Percentiles rank a stretch among this genome's conserved stretches.
Conservation (phyloP, 208 protist species). For the Crithidia sp. region DNA sequence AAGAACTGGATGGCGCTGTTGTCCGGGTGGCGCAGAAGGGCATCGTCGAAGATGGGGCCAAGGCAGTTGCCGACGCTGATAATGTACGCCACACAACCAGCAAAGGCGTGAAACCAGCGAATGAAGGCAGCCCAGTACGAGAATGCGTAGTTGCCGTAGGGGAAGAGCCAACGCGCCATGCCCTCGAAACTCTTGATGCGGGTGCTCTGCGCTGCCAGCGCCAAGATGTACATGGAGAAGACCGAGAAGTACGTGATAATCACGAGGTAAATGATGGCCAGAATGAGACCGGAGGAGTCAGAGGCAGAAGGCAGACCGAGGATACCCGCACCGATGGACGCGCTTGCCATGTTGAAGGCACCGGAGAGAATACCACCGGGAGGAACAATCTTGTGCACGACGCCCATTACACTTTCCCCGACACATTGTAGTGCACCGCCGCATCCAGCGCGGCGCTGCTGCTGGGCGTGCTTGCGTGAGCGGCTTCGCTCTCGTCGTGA, state of each 20-base stretch:
- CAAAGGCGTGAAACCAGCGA: conserved; percentile 39
- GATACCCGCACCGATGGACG: conserved; percentile 48
- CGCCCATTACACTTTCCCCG: neutral
- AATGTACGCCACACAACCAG: conserved; percentile 39
- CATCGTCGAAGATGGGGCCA: conserved; percentile 33
- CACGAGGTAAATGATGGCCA: conserved; percentile 37
- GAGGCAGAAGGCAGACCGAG: conserved; percentile 46
- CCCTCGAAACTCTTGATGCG: conserved; percentile 48
- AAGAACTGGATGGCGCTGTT: conserved; percentile 35
- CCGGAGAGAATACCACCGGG: conserved; percentile 38
- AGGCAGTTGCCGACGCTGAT: conserved; percentile 45
- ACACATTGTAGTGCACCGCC: conserved; percentile 1
- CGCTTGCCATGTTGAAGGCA: conserved; percentile 45
- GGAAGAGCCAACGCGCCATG: conserved; percentile 41
- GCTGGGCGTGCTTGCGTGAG: conserved; percentile 2
- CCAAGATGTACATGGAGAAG: conserved; percentile 50
- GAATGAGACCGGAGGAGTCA: conserved; percentile 38
- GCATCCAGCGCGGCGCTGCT: neutral
- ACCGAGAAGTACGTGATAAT: conserved; percentile 49
- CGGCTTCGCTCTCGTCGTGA: neutral
- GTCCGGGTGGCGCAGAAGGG: conserved; percentile 16
- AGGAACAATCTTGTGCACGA: conserved; percentile 28
- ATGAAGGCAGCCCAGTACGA: conserved; percentile 49
- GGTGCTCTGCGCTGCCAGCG: conserved; percentile 37
- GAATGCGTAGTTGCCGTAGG: conserved; percentile 27